These are phyloP conservation scores for Curvularia spicifera DNA, from an alignment of 2,329 filamentous ascomycete species.

Conservation along the genomic window DNA sequence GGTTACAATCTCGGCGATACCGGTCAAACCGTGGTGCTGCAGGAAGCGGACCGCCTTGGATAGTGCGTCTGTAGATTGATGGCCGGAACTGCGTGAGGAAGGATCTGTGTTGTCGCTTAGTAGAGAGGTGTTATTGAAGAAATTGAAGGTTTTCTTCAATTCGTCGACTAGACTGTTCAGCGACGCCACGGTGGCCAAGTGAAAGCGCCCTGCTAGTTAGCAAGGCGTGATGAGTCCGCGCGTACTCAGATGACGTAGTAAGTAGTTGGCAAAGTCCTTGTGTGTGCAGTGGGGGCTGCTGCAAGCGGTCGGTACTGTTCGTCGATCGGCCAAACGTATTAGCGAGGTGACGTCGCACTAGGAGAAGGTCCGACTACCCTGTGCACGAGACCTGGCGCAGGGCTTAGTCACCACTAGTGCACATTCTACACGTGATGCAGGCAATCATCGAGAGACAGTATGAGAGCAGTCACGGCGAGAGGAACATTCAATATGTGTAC, in stretches of 20 bases:
- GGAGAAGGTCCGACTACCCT: constrained; percentile 19
- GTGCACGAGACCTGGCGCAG: constrained; percentile 13
- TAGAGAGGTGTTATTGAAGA: constrained; percentile 42
- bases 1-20: constrained; percentile 35
- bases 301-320: constrained; percentile 19
- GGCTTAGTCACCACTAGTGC: constrained; percentile 19
- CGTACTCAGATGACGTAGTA: constrained; percentile 27
- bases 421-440: not conserved
- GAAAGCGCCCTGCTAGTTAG: constrained; percentile 23
- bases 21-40: constrained; percentile 26
- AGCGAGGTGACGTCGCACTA: constrained; percentile 29
- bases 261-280: constrained; percentile 20
- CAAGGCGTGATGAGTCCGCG: constrained; percentile 22
- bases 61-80: constrained; percentile 28
- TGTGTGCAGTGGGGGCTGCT: constrained; percentile 28
- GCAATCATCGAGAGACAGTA: not conserved
- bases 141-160: constrained; percentile 47
- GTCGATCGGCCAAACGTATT: constrained; percentile 26
- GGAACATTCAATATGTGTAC: not conserved
- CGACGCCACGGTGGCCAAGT: constrained; percentile 46
- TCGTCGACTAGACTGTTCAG: constrained; percentile 42
- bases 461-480: not conserved
- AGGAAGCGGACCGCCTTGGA: constrained; percentile 28
- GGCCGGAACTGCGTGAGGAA: constrained; percentile 18
- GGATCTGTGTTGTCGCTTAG: constrained; percentile 32